phyloP scores from a whole-genome alignment of 1,139 yeast species.

The Pneumocystis sp. region DNA sequence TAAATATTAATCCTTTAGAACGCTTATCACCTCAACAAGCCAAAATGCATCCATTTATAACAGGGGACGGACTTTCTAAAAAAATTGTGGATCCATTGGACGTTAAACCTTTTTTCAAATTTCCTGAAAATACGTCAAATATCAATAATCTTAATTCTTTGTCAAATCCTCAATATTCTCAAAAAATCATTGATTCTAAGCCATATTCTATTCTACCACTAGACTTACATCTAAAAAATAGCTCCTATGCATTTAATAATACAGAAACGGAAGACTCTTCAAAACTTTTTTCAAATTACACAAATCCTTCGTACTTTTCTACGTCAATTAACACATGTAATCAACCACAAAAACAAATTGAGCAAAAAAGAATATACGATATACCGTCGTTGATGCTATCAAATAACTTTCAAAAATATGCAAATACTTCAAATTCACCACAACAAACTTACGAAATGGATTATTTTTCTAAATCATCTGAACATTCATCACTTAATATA shows the following conservation, averaged over 20 bases:
- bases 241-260: not conserved
- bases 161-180: not conserved
- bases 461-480: not conserved
- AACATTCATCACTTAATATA: not conserved
- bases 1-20: slow-evolving; percentile 79
- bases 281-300: not conserved
- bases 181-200: not conserved
- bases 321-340: not conserved
- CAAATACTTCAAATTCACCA: not conserved
- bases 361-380: not conserved
- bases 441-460: not conserved
- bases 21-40: slow-evolving; percentile 97
- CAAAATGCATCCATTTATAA: slow-evolving; percentile 75
- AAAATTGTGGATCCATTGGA: slow-evolving; percentile 21
- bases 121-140: not conserved
- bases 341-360: not conserved
- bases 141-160: not conserved
- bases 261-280: not conserved
- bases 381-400: not conserved
- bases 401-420: not conserved
- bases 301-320: not conserved
- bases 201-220: not conserved
- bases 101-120: not conserved
- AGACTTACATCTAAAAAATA: not conserved
- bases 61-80: slow-evolving; percentile 24